phyloP scores from a whole-genome alignment of 257 asterid genomes.

The Salvia splendens region DNA sequence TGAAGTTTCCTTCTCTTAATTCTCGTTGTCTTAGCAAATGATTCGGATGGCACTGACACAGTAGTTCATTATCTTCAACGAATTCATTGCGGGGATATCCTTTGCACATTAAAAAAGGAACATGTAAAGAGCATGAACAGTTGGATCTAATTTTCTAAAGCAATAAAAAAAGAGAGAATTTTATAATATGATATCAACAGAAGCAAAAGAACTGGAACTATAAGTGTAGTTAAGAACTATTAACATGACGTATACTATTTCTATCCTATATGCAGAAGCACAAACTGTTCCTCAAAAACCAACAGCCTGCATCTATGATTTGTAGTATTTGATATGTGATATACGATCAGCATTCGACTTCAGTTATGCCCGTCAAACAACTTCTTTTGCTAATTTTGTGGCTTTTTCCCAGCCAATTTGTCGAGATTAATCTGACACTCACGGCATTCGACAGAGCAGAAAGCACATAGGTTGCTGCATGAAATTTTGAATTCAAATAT shows the following conservation, averaged over 20 bases:
- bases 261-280: constrained; percentile 39
- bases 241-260: constrained; percentile 10
- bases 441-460: constrained; percentile 60
- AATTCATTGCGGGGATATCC: neutral
- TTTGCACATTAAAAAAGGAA: neutral
- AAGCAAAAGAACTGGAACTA: constrained; percentile 30
- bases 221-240: constrained; percentile 24
- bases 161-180: constrained; percentile 9
- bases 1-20: neutral
- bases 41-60: neutral
- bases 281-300: constrained; percentile 40
- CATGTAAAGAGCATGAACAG: constrained; percentile 5
- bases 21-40: neutral
- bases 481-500: constrained; percentile 20
- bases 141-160: neutral
- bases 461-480: constrained; percentile 64
- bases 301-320: constrained; percentile 36
- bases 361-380: constrained; percentile 22
- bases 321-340: constrained; percentile 24
- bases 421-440: constrained; percentile 50
- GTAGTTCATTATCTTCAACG: neutral
- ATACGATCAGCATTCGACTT: constrained; percentile 25
- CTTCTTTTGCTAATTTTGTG: constrained; percentile 21
- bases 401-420: constrained; percentile 33
- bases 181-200: constrained; percentile 32